Percentiles rank a stretch among this genome's conserved stretches.
These are phyloP conservation scores for Crithidia expoeki DNA, from an alignment of 208 protist species.

Conservation along the genomic window DNA sequence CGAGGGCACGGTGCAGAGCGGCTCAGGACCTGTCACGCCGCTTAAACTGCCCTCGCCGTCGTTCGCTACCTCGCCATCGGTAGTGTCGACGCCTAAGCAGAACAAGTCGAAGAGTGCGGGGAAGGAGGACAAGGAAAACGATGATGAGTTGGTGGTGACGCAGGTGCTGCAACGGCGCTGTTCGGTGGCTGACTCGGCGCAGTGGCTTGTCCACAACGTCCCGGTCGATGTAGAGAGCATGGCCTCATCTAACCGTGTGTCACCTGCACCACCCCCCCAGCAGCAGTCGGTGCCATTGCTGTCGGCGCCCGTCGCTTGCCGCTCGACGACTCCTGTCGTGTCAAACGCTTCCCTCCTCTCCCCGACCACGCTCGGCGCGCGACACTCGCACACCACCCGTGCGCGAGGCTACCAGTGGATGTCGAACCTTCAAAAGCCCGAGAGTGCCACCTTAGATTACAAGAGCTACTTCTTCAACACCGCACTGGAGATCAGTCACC, in stretches of 20 bases:
- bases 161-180: conserved; percentile 21
- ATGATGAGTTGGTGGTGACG: neutral
- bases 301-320: neutral
- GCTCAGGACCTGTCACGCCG: neutral
- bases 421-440: conserved; percentile 55
- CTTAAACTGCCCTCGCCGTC: neutral
- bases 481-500: conserved; percentile 55
- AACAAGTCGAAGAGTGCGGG: neutral
- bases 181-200: conserved; percentile 6
- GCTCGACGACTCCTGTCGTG: conserved; percentile 5
- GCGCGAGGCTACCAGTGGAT: conserved; percentile 48
- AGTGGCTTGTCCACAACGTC: conserved; percentile 13
- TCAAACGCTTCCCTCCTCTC: conserved; percentile 19
- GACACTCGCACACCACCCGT: conserved; percentile 6
- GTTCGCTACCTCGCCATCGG: neutral
- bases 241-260: neutral
- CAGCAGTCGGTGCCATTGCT: neutral
- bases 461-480: conserved; percentile 78
- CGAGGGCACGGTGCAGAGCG: neutral
- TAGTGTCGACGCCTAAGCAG: neutral
- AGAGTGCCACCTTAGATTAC: conserved; percentile 69
- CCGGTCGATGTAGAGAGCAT: conserved; percentile 9
- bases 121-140: neutral
- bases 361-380: conserved; percentile 17
- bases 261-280: neutral